Conservation (phyloP, 331 rosid genomes). For the Rosa hybrid region DNA sequence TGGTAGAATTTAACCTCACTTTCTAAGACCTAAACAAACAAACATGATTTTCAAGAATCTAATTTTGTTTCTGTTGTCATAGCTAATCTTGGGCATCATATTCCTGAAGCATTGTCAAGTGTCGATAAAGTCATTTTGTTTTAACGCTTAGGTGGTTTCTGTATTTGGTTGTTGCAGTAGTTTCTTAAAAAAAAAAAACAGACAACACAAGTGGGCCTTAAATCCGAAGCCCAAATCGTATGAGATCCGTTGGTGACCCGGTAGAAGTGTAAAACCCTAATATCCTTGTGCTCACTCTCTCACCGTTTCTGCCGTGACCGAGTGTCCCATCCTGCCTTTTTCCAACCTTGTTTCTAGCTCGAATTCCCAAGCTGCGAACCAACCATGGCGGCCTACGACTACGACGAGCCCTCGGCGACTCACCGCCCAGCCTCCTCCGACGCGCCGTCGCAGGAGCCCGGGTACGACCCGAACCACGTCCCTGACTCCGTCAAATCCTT, state of each 20-base stretch:
- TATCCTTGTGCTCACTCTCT: neutral
- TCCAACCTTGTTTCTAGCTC: neutral
- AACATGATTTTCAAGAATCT: too few species aligned
- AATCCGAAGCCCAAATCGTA: neutral
- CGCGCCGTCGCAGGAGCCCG: conserved; percentile 50
- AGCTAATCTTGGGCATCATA: too few species aligned
- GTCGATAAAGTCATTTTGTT: too few species aligned
- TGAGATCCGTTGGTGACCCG: too few species aligned
- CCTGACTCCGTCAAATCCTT: conserved; percentile 87
- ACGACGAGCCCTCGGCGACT: conserved; percentile 43
- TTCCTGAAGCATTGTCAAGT: too few species aligned
- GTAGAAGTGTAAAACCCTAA: conserved; percentile 36
- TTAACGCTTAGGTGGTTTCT: too few species aligned
- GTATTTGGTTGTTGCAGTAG: too few species aligned
- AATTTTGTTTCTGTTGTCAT: too few species aligned
- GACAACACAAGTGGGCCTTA: neutral
- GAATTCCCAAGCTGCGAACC: conserved; percentile 16
- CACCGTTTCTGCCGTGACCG: neutral
- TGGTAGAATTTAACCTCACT: too few species aligned
- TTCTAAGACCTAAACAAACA: too few species aligned
- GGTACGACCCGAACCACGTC: conserved; percentile 90
- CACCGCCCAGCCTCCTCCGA: conserved; percentile 33
- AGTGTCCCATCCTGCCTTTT: neutral
- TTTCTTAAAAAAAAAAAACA: too few species aligned
- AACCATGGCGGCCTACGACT: conserved; percentile 53